phyloP scores from a whole-genome alignment of 1,139 yeast genomes.

The Lodderomyces orthopsilosis region DNA sequence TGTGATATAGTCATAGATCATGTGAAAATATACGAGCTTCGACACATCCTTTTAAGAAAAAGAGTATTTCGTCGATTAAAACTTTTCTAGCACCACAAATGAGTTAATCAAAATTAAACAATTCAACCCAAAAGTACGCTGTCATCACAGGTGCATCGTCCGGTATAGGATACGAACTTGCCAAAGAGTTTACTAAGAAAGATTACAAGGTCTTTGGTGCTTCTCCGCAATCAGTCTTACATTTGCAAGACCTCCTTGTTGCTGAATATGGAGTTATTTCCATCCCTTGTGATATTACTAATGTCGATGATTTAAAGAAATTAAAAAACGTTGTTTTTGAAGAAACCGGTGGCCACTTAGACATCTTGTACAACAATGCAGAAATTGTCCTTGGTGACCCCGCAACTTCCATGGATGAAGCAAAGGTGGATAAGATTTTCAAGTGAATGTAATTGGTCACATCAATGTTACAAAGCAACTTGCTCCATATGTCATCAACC shows the following conservation, averaged over 20 bases:
- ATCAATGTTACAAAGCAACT: slow-evolving; percentile 35
- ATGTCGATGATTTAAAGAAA: slow-evolving; percentile 25
- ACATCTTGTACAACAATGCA: slow-evolving; percentile 35
- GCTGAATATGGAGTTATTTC: slow-evolving; percentile 29
- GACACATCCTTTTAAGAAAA: no score
- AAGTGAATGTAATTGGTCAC: slow-evolving; percentile 39
- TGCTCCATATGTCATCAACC: slow-evolving; percentile 28
- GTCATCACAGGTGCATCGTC: slow-evolving; percentile 40
- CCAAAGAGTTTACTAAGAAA: slow-evolving; percentile 24
- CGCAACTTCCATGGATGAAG: slow-evolving; percentile 30
- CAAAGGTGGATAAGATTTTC: slow-evolving; percentile 22
- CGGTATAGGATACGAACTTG: slow-evolving; percentile 37
- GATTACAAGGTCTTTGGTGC: slow-evolving; percentile 38
- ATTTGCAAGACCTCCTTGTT: slow-evolving; percentile 27
- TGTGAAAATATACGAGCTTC: no score
- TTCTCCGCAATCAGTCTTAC: slow-evolving; percentile 24
- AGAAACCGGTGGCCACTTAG: slow-evolving; percentile 28
- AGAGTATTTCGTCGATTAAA: no score
- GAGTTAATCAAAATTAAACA: background rate
- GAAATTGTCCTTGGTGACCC: slow-evolving; percentile 33
- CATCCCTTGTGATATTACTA: slow-evolving; percentile 33
- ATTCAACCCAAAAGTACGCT: slow-evolving; percentile 20
- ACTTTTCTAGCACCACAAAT: no score
- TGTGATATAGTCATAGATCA: no score
- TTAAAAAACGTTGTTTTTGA: slow-evolving; percentile 21